phyloP scores from a whole-genome alignment of 169 alveolate species.

The Prorocentrum cordatum region DNA sequence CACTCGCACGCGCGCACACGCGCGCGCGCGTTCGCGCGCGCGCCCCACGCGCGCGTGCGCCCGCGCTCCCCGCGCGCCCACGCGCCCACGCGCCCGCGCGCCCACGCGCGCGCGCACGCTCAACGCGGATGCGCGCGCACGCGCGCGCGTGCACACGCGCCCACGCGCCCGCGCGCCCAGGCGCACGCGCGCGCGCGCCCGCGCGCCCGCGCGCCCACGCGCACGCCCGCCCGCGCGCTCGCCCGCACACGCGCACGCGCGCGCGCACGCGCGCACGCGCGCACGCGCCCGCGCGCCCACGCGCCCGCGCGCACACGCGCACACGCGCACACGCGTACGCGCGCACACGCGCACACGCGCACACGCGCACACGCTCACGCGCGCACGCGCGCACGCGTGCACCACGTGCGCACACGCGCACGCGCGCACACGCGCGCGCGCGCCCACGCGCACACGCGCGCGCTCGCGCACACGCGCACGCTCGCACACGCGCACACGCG shows the following conservation, averaged over 20 bases:
- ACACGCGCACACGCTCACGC: background rate
- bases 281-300: background rate
- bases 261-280: background rate
- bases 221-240: no score
- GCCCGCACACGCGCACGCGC: background rate
- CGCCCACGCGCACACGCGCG: background rate
- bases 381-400: background rate
- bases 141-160: no score
- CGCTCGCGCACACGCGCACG: background rate
- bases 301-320: background rate
- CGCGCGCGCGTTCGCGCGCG: no score
- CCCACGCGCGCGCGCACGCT: no score
- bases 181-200: no score
- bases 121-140: no score
- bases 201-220: no score
- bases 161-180: no score
- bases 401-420: background rate
- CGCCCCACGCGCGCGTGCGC: no score
- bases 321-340: background rate
- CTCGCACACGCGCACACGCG: slow-evolving; percentile 2
- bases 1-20: no score
- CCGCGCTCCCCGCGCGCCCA: no score
- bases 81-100: no score
- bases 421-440: background rate
- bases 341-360: background rate